Percentiles rank a stretch among this genome's conserved stretches.
Evolutionary conservation across 2,329 filamentous ascomycete genomes (phyloP).

Genomic region (Hypoxylon sp.): DNA sequence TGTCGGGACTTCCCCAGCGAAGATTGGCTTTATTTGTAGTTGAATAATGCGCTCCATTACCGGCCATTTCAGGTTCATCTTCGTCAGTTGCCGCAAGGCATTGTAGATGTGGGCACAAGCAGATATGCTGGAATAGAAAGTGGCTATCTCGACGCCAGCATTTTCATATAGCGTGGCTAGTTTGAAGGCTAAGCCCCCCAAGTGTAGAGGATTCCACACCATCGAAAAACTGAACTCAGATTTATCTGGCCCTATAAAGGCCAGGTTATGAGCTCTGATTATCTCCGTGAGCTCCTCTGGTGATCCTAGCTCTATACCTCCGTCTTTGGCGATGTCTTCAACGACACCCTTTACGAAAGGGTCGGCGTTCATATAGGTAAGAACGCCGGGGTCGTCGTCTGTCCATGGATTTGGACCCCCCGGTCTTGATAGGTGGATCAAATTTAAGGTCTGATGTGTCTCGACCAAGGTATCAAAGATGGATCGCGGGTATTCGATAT

Average conservation of each 20-base stretch:
- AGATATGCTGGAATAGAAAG: background rate
- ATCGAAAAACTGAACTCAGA: background rate
- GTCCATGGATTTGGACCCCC: background rate
- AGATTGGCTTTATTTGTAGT: background rate
- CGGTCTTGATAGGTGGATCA: background rate
- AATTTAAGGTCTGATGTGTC: background rate
- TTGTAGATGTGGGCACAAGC: slow-evolving; percentile 6
- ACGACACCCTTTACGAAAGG: background rate
- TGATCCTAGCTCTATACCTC: background rate
- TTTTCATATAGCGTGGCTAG: background rate
- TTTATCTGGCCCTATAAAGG: background rate
- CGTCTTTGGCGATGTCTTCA: background rate
- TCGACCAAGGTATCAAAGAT: background rate
- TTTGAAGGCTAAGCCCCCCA: background rate
- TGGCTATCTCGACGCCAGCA: background rate
- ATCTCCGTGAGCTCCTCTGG: background rate
- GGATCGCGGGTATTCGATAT: background rate
- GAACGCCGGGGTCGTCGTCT: background rate
- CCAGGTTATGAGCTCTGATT: background rate
- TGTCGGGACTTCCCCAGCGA: background rate
- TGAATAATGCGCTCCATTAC: slow-evolving; percentile 7
- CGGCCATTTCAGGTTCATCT: background rate
- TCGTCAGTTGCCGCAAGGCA: background rate
- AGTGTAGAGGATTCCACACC: background rate
- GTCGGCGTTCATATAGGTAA: background rate